A percentile compares a stretch with the other conserved stretches of the same genome.
phyloP scores from a whole-genome alignment of 495 filamentous ascomycete genomes.

The Trichoderma erinaceum region DNA sequence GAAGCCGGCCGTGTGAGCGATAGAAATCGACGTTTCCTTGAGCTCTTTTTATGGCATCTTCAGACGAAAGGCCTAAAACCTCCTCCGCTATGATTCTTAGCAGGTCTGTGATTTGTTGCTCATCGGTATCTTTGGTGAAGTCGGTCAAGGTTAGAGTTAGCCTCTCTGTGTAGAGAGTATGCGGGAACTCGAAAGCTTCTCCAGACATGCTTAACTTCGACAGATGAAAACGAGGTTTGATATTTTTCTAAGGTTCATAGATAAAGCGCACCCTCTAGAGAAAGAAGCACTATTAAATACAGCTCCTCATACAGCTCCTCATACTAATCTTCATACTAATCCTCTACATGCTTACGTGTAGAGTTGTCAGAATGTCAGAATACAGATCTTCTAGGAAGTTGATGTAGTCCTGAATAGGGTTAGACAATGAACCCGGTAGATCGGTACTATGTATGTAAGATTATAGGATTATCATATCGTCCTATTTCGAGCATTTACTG shows the following conservation, averaged over 20 bases:
- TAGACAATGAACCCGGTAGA: no score
- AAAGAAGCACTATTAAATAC: neutral
- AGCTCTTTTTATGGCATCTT: neutral
- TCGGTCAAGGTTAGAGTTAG: neutral
- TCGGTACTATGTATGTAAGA: neutral
- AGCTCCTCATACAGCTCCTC: no score
- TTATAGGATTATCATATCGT: neutral
- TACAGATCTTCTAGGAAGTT: no score
- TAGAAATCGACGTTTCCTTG: neutral
- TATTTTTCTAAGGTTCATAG: neutral
- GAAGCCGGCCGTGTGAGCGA: neutral
- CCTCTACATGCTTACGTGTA: no score
- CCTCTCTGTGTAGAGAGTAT: neutral
- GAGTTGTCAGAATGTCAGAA: no score
- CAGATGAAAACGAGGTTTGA: neutral
- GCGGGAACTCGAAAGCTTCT: neutral
- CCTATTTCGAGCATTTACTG: no score
- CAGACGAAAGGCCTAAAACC: neutral
- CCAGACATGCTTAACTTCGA: neutral
- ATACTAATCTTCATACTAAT: no score
- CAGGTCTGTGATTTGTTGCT: neutral
- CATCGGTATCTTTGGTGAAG: neutral
- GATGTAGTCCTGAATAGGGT: no score
- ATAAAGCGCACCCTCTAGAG: neutral
- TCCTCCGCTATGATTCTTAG: neutral